Evolutionary conservation across 345 rosid species (phyloP), one percentile per base, ranked within the genome.

Genomic region (Corchorus capsularis): DNA sequence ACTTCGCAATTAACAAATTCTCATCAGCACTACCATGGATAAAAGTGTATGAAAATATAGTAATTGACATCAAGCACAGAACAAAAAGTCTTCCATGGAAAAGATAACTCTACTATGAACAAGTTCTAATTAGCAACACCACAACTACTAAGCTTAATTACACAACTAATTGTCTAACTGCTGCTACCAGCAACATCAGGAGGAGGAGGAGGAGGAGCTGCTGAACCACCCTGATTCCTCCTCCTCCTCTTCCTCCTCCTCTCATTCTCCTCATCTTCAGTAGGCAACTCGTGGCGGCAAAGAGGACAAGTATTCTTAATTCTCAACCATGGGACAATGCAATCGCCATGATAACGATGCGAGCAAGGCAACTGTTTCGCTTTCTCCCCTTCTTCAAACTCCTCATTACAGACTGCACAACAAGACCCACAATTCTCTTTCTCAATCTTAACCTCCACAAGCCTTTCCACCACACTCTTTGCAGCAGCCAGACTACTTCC

Each of bases 291-390:
- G 19, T 32, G 60, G 55, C 79, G 67, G 55, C 79, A 76, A 20
- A 69, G 35, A 0, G 79, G 79, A 22, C 80, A 77, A 53, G 75
- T 77, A 32, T 50, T 62, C 54, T 27, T 71, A 9, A 61, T 45
- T 39, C 54, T n/a, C 13, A 77, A 45, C 80, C 80, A 77, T 20
- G 71, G 80, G 43, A 62, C 37, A 77, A 77, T 71, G 12, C 80
- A 77, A 2, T 41, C 70, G 15, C 71, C 53, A 22, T 77, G 80
- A 53, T 77, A 77, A 61, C 37, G 41, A 62, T 77, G 80, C 35
- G 37, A 14, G 63, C 80, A 77, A 20, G 80, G 80, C 61, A 64
- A 43, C 69, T 6, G 6, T 41, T 39, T 41, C 69, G 7, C 47
- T 20, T 39, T 41, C 69, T 64, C 69, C 9, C 69, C 69, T 34